phyloP scores from a whole-genome alignment of 345 rosid genomes.

The Draba incana region DNA sequence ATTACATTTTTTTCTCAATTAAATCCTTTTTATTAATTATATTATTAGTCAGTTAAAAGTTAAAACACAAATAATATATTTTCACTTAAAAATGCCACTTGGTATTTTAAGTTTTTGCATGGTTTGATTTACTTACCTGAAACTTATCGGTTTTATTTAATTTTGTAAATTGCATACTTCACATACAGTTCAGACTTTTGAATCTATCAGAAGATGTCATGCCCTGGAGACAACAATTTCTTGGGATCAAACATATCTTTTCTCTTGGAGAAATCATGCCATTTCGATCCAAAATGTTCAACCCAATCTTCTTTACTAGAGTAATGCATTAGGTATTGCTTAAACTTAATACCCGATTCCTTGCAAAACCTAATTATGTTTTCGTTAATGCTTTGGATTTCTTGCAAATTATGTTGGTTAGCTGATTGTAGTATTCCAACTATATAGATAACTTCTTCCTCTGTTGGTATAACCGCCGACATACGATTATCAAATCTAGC shows the following conservation, averaged over 20 bases:
- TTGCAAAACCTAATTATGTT: conserved; percentile 63
- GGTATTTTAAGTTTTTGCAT: no score
- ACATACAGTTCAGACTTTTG: neutral
- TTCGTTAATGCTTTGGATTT: conserved; percentile 53
- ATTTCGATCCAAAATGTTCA: conserved; percentile 78
- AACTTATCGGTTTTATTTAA: no score
- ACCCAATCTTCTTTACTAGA: conserved; percentile 59
- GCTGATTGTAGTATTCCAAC: conserved; percentile 75
- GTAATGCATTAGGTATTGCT: conserved; percentile 72
- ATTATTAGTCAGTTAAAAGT: no score
- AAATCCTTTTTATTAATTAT: no score
- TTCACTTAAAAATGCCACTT: no score
- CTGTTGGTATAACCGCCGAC: conserved; percentile 73
- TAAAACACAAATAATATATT: no score
- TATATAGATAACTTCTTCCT: conserved; percentile 72
- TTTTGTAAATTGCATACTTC: no score
- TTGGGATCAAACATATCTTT: conserved; percentile 81
- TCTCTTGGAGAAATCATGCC: conserved; percentile 52
- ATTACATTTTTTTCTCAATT: no score
- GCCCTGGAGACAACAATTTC: conserved; percentile 78
- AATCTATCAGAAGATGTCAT: conserved; percentile 56
- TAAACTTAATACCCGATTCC: conserved; percentile 51
- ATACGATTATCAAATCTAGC: conserved; percentile 84
- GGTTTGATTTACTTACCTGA: no score
- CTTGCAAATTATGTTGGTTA: conserved; percentile 46